Base-by-base conservation (phyloP, 805 yeast genomes). In the Lachancea meyersii region DNA sequence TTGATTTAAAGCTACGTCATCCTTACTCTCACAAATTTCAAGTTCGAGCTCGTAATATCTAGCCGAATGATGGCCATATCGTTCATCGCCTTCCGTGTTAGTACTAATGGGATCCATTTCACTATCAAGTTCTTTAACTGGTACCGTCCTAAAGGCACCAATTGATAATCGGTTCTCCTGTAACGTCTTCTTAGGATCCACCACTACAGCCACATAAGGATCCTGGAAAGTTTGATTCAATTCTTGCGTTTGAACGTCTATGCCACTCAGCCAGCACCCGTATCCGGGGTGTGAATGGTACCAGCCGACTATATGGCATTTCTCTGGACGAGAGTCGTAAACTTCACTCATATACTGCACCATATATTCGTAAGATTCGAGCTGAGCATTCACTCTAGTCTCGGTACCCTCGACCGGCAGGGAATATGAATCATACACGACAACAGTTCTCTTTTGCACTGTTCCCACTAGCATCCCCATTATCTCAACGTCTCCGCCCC, bases 211-310 rank as follows among this genome's bases (percentile, higher is more conserved):
- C 45, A 88, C 68, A 57, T 85, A 88, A 1, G 97, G 97, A 54
- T 88, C 97, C 60, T 88, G 96, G 57, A 80, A 87, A 44, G 76
- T 78, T 63, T 88, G 97, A 54, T 89, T 87, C 57, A 87, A 72
- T 18, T 68, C 58, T 59, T 91, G 97, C 0, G 97, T 91, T 35
- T 85, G 80, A 26, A 93, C 95, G 63, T 91, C 97, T 31, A 91
- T 87, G 3, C 93, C 94, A 42, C 93, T 81, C 34, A 91, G 64
- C 96, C 97, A 91, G 61, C 97, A 89, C 14, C 96, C 97, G 61
- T 88, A 91, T 0, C 96, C 96, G 0, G 98, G 98, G 62, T 91
- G 98, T 72, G 97, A 87, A 63, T 91, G 98, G 64, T 93, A 91
- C 98, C 98, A 91, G 8, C 98, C 98, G 13, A 93, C 86, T 18